Evolutionary conservation across 1,284 basidiomycete genomes (phyloP), one percentile per base, ranked within the genome.

Genomic region (Ceratorhiza oryzae-sativae): DNA sequence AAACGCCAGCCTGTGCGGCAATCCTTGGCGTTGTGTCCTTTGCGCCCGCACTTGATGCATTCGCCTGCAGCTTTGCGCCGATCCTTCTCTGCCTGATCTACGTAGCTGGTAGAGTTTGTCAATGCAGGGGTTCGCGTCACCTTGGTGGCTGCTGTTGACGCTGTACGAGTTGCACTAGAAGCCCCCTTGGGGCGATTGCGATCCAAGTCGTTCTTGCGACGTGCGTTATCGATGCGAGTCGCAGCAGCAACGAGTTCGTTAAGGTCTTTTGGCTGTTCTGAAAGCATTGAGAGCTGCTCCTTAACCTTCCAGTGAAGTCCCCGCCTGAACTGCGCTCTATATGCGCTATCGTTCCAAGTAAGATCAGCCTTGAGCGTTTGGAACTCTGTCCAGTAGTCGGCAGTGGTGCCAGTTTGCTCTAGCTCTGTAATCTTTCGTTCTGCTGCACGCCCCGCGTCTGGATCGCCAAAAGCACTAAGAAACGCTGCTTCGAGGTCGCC

Each of bases 41-140:
- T 1, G 13, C 45, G 5, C 13, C 39, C 42, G n/a, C 60, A 62
- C 23, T 62, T 62, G 9, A 62, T 62, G 42, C 60, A 62, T 25
- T 46, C 23, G n/a, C 60, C 60, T 13, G 3, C 41, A 3, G n/a
- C 25, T 30, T 25, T n/a, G 39, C 60, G 27, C 6, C 42, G 27
- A n/a, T 62, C 60, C 25, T 34, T 48, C 3, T 62, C 60, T 13
- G 27, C 30, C 18, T 36, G 30, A 13, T 25, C 15, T 15, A 58
- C 55, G 32, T 32, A 58, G 36, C 36, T 58, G 32, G 55, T 25
- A 30, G 30, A n/a, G 2, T 58, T 32, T 12, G 30, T 39, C 10
- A 27, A 27, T 15, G 55, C 15, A n/a, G 46, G 46, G 23, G 23
- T 25, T 25, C 46, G 30, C 36, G 55, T 36, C 10, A 27, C 27